Evolutionary conservation across 805 yeast genomes (phyloP).

Genomic region (Candida qinlingensis): DNA sequence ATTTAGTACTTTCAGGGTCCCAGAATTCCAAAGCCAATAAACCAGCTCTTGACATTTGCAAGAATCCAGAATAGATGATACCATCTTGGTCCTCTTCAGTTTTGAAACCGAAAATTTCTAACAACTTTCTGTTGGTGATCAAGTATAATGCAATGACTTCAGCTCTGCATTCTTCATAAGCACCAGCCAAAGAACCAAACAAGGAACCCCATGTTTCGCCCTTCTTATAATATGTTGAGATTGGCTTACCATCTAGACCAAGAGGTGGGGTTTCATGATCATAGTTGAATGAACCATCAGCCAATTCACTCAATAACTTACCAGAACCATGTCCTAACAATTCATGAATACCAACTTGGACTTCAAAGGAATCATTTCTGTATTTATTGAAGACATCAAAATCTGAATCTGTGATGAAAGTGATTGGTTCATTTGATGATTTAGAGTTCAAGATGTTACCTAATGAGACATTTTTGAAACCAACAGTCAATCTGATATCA

Average conservation of each 20-base stretch:
- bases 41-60: constrained; percentile 88
- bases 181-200: constrained; percentile 78
- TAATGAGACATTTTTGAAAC: constrained; percentile 84
- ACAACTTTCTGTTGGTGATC: constrained; percentile 59
- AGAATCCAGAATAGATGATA: constrained; percentile 59
- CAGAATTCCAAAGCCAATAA: constrained; percentile 76
- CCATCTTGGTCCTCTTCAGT: constrained; percentile 54
- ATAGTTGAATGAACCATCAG: constrained; percentile 65
- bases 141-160: constrained; percentile 84
- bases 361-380: constrained; percentile 81
- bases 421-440: constrained; percentile 61
- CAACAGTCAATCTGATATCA: constrained; percentile 76
- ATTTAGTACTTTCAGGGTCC: constrained; percentile 75
- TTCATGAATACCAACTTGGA: constrained; percentile 92
- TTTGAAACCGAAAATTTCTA: constrained; percentile 68
- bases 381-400: constrained; percentile 60
- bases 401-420: constrained; percentile 53
- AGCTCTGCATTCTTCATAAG: constrained; percentile 91
- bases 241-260: constrained; percentile 55
- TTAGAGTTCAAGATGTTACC: constrained; percentile 81
- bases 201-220: constrained; percentile 91
- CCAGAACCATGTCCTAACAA: constrained; percentile 91
- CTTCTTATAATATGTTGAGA: constrained; percentile 63
- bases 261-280: constrained; percentile 58
- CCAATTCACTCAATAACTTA: constrained; percentile 58